Evolutionary conservation across 2,329 filamentous ascomycete species (phyloP).

Genomic region (Penicillium sp.): DNA sequence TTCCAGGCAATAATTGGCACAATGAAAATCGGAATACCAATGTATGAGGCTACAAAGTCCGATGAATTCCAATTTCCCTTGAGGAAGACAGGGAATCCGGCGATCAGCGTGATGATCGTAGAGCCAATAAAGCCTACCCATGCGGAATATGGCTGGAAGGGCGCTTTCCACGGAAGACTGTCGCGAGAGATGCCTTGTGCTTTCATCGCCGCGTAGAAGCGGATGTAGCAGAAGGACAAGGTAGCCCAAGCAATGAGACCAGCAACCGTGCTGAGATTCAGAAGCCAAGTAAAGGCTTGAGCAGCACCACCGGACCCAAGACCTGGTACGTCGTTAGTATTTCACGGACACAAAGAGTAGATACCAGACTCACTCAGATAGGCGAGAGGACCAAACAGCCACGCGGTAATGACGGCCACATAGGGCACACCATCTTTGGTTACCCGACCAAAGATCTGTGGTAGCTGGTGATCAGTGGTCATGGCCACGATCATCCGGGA

Average conservation of each 20-base stretch:
- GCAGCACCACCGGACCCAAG: constrained; percentile 36
- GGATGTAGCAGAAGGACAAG: constrained; percentile 46
- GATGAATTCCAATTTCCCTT: constrained; percentile 35
- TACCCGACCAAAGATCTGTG: constrained; percentile 55
- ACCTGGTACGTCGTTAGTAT: constrained; percentile 15
- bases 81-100: constrained; percentile 59
- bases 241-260: constrained; percentile 52
- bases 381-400: constrained; percentile 43
- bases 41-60: constrained; percentile 41
- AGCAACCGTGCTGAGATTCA: constrained; percentile 47
- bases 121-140: constrained; percentile 60
- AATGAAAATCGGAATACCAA: constrained; percentile 44
- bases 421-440: constrained; percentile 57
- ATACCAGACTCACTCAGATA: constrained; percentile 37
- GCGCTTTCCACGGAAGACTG: constrained; percentile 49
- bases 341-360: not conserved
- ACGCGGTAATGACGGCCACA: constrained; percentile 55
- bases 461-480: constrained; percentile 59
- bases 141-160: constrained; percentile 60
- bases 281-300: constrained; percentile 43
- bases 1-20: constrained; percentile 47
- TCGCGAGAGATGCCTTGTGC: constrained; percentile 39
- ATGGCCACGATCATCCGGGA: constrained; percentile 60
- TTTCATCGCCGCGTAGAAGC: constrained; percentile 50
- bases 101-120: constrained; percentile 61